Evolutionary conservation across 352 stramenopile genomes (phyloP).

Genomic region (Phytopythium oedochilum): DNA sequence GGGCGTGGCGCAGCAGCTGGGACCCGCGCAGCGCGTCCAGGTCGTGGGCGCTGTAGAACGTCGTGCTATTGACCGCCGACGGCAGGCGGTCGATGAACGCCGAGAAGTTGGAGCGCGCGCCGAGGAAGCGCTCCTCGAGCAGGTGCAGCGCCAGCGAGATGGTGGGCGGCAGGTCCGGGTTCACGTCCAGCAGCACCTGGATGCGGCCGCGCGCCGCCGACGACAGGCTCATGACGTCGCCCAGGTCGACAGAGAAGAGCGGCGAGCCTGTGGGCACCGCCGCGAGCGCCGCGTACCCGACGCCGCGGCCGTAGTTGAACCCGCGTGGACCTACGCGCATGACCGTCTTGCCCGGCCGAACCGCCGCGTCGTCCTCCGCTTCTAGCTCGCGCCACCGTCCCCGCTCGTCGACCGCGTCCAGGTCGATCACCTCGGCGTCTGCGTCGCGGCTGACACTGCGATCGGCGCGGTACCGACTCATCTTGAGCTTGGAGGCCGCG

Average conservation of each 20-base stretch:
- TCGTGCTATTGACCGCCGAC: constrained; percentile 26
- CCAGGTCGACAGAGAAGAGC: constrained; percentile 27
- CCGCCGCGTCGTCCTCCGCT: constrained; percentile 1
- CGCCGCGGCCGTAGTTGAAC: constrained; percentile 44
- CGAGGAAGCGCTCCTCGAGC: constrained; percentile 37
- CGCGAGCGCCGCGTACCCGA: constrained; percentile 16
- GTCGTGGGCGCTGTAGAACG: constrained; percentile 35
- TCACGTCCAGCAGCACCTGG: constrained; percentile 29
- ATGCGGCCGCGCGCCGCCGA: constrained; percentile 27
- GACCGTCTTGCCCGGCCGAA: constrained; percentile 3
- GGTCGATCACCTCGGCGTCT: background rate
- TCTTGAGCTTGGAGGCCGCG: constrained; percentile 19
- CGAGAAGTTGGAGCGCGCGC: constrained; percentile 32
- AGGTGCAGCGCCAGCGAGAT: constrained; percentile 40
- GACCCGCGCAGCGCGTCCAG: constrained; percentile 30
- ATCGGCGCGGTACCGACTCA: constrained; percentile 1
- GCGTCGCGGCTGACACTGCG: background rate
- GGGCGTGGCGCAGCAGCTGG: constrained; percentile 27
- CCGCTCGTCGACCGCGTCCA: background rate
- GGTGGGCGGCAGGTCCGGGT: constrained; percentile 33
- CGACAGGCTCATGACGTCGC: constrained; percentile 32
- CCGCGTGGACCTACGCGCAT: constrained; percentile 13
- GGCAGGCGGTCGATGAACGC: constrained; percentile 26
- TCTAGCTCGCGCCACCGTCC: background rate
- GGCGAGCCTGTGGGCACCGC: constrained; percentile 6